Evolutionary conservation across 345 rosid genomes (phyloP).

Genomic region (Murraya koenigii): DNA sequence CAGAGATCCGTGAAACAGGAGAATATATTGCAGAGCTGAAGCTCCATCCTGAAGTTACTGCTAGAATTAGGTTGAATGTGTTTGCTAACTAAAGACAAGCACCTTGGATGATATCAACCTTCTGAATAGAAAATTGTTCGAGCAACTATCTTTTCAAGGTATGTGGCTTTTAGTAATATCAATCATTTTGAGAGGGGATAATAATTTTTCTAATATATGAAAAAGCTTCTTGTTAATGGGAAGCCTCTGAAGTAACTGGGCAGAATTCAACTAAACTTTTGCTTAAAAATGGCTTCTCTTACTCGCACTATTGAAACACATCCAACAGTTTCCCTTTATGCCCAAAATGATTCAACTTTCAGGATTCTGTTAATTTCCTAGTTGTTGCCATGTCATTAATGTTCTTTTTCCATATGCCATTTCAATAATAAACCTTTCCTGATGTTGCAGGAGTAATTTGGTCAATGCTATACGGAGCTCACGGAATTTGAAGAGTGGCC

Average conservation of each 20-base stretch:
- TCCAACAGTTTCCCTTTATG: neutral
- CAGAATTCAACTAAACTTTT: neutral
- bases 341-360: neutral
- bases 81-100: constrained; percentile 53
- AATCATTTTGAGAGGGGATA: neutral
- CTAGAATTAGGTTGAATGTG: constrained; percentile 74
- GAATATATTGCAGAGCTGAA: constrained; percentile 86
- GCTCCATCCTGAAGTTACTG: constrained; percentile 94
- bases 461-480: neutral
- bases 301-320: neutral
- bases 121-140: neutral
- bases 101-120: constrained; percentile 8
- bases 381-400: neutral
- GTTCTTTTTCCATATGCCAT: neutral
- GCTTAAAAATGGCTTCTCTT: neutral
- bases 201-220: neutral
- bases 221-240: neutral
- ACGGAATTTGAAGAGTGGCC: neutral
- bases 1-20: constrained; percentile 92
- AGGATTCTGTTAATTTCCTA: neutral
- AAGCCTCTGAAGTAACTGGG: neutral
- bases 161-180: constrained; percentile 5
- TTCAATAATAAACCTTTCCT: neutral
- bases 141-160: constrained; percentile 23
- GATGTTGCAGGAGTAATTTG: constrained; percentile 15